Evolutionary conservation across 306 rosid genomes (phyloP).

Genomic region (Gillenia trifoliata): DNA sequence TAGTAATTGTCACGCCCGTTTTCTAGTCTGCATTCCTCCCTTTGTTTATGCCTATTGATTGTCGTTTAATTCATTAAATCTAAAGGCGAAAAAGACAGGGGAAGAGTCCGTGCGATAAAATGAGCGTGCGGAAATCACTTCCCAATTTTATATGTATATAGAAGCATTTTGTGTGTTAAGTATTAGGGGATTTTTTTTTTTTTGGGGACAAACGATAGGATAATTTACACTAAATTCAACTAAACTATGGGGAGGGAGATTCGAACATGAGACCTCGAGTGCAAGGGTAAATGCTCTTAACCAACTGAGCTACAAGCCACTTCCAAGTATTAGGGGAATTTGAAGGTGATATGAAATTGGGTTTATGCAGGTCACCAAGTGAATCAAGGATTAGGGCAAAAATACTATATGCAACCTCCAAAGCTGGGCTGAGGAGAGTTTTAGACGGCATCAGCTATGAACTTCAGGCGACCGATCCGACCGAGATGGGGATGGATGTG

Average conservation of each 20-base stretch:
- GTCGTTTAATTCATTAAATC: not conserved
- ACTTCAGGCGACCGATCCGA: constrained; percentile 92
- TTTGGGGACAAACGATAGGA: no score
- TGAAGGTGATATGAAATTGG: not conserved
- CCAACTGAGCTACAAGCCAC: no score
- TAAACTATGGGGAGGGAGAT: no score
- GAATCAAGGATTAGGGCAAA: constrained; percentile 95
- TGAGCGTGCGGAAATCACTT: not conserved
- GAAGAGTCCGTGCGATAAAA: not conserved
- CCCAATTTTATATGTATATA: not conserved
- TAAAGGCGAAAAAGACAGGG: not conserved
- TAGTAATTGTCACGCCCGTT: not conserved
- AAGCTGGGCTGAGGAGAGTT: constrained; percentile 90
- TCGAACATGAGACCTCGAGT: no score
- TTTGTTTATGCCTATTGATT: not conserved
- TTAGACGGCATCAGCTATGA: constrained; percentile 89
- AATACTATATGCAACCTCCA: constrained; percentile 92
- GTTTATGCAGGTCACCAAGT: constrained; percentile 70
- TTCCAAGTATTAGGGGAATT: not conserved
- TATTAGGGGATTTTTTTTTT: no score
- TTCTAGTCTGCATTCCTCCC: not conserved
- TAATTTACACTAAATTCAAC: no score
- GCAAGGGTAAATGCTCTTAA: no score
- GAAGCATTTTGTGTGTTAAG: not conserved
- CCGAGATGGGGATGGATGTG: constrained; percentile 95